Conservation (phyloP, 2,329 filamentous ascomycete genomes). For the Chalara sp. region DNA sequence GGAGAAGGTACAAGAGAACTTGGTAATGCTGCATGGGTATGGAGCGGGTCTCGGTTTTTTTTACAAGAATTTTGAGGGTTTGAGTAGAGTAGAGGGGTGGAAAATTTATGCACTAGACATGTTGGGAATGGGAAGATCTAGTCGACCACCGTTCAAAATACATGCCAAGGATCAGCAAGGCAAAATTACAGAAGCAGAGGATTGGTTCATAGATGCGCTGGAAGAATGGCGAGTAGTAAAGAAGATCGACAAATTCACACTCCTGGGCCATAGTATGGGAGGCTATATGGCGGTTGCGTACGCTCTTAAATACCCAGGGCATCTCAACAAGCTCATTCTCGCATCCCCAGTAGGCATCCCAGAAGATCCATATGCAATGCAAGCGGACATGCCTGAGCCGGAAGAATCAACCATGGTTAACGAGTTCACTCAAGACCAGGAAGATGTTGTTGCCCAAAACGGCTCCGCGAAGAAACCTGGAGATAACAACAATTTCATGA, state of each 20-base stretch:
- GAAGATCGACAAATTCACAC: constrained; percentile 87
- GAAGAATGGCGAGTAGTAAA: constrained; percentile 91
- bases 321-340: constrained; percentile 90
- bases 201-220: constrained; percentile 91
- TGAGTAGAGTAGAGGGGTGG: constrained; percentile 75
- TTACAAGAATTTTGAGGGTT: constrained; percentile 92
- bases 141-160: constrained; percentile 76
- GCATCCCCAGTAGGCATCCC: constrained; percentile 92
- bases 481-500: constrained; percentile 46
- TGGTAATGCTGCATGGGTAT: constrained; percentile 96
- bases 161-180: constrained; percentile 72
- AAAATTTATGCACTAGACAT: constrained; percentile 91
- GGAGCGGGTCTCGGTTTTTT: constrained; percentile 95
- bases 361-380: constrained; percentile 85
- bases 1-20: constrained; percentile 72
- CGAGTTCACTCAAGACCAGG: constrained; percentile 74
- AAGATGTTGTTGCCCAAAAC: constrained; percentile 36
- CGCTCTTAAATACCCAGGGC: constrained; percentile 91
- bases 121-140: constrained; percentile 89
- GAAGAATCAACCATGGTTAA: constrained; percentile 64
- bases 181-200: constrained; percentile 83
- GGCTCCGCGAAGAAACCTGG: constrained; percentile 23
- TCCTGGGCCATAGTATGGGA: constrained; percentile 87
- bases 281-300: constrained; percentile 95
- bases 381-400: constrained; percentile 72